Percentiles rank a stretch among this genome's conserved stretches.
phyloP scores from a whole-genome alignment of 2,329 filamentous ascomycete species.

The Ophiostoma tasmaniense region DNA sequence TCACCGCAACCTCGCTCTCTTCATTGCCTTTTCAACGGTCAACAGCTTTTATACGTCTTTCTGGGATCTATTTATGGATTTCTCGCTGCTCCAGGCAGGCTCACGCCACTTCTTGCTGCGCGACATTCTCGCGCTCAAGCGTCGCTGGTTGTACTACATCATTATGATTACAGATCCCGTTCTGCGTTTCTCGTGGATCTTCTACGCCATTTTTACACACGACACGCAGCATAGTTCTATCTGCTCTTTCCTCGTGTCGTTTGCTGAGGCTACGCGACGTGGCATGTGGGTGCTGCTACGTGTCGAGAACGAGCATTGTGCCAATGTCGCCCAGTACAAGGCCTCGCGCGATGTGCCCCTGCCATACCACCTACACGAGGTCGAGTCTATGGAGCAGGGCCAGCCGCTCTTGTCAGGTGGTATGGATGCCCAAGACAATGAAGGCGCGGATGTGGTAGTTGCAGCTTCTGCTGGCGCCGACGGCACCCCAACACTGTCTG shows the following conservation, averaged over 20 bases:
- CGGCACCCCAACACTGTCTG: neutral
- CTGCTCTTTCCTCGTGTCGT: conserved; percentile 67
- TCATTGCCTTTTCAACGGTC: conserved; percentile 70
- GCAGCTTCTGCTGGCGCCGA: conserved; percentile 20
- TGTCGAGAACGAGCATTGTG: conserved; percentile 95
- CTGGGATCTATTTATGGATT: conserved; percentile 97
- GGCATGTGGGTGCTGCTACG: conserved; percentile 89
- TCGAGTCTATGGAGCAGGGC: conserved; percentile 12
- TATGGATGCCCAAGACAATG: conserved; percentile 3
- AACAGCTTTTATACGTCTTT: conserved; percentile 79
- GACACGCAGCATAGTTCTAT: conserved; percentile 75
- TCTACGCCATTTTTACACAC: conserved; percentile 76
- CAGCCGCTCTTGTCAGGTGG: conserved; percentile 14
- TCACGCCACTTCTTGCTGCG: conserved; percentile 61
- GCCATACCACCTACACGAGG: conserved; percentile 57
- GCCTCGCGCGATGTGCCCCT: conserved; percentile 81
- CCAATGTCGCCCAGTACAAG: conserved; percentile 82
- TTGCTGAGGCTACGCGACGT: conserved; percentile 74
- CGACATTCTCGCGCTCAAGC: conserved; percentile 70
- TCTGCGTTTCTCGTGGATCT: conserved; percentile 87
- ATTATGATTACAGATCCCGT: conserved; percentile 79
- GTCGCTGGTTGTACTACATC: conserved; percentile 72
- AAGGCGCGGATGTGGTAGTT: neutral
- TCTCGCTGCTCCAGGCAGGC: conserved; percentile 75
- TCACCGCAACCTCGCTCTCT: conserved; percentile 53